Percentiles rank a stretch among this genome's conserved stretches.
Conservation (phyloP, 495 filamentous ascomycete species). For the Clohesyomyces aquaticus region DNA sequence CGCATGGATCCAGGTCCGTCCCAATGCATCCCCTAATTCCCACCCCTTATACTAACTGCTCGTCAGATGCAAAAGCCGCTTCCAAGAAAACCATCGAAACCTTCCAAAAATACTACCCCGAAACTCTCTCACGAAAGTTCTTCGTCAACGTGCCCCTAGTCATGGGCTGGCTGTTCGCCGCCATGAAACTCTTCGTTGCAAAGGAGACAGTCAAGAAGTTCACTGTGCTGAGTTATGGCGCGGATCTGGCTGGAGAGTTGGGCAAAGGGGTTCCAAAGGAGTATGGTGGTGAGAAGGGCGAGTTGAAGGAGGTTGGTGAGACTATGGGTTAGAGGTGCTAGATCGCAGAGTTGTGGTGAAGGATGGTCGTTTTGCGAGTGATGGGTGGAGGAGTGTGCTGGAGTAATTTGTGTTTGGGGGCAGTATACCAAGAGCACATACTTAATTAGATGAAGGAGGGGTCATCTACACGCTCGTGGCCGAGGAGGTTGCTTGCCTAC, state of each 20-base stretch:
- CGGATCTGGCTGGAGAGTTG: conserved; percentile 66
- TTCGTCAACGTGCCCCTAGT: conserved; percentile 87
- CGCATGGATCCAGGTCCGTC: conserved; percentile 60
- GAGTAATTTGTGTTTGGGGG: too few species aligned
- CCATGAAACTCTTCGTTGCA: conserved; percentile 78
- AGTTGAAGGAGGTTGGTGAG: conserved; percentile 40
- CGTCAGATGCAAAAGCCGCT: conserved; percentile 62
- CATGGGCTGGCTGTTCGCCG: conserved; percentile 83
- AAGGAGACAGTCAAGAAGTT: conserved; percentile 85
- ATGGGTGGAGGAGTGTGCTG: background rate
- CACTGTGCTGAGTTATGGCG: conserved; percentile 76
- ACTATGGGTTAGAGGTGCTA: conserved; percentile 31
- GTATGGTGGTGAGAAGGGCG: conserved; percentile 70
- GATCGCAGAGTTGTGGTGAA: background rate
- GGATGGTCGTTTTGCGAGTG: too few species aligned
- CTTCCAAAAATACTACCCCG: conserved; percentile 79
- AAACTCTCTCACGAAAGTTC: conserved; percentile 85
- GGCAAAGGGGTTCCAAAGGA: conserved; percentile 60
- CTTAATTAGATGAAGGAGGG: too few species aligned
- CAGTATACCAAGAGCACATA: too few species aligned
- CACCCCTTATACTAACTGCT: background rate
- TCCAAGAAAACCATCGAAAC: conserved; percentile 77
- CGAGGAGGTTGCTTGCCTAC: too few species aligned
- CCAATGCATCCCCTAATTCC: background rate
- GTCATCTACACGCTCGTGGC: too few species aligned